phyloP scores from a whole-genome alignment of 208 protist genomes.

The Leishmania gerbilli region DNA sequence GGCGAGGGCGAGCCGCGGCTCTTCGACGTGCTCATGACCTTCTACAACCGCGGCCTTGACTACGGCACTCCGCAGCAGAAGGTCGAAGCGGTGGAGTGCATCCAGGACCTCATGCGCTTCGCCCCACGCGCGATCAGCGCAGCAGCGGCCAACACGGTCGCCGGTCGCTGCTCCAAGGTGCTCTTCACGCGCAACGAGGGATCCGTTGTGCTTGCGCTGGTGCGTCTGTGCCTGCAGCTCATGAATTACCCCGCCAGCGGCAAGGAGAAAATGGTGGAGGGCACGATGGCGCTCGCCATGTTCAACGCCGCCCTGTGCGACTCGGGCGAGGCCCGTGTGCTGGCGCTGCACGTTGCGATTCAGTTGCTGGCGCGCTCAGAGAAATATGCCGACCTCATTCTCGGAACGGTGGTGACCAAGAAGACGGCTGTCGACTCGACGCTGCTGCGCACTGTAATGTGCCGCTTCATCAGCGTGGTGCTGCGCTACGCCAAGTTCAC shows the following conservation, averaged over 20 bases:
- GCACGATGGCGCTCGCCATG: constrained; percentile 89
- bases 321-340: constrained; percentile 73
- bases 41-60: constrained; percentile 90
- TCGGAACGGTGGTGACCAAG: constrained; percentile 86
- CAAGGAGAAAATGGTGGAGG: constrained; percentile 92
- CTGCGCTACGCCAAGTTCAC: constrained; percentile 81
- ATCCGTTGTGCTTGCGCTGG: constrained; percentile 80
- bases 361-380: constrained; percentile 77
- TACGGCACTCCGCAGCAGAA: constrained; percentile 87
- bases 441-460: constrained; percentile 86
- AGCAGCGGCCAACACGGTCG: constrained; percentile 74
- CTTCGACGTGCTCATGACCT: constrained; percentile 84
- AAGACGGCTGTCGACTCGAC: constrained; percentile 78
- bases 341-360: constrained; percentile 79
- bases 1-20: constrained; percentile 75
- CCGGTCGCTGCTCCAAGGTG: constrained; percentile 90
- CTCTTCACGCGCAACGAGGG: constrained; percentile 92
- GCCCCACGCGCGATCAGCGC: constrained; percentile 74
- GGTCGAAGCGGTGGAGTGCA: constrained; percentile 89
- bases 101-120: constrained; percentile 84
- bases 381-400: constrained; percentile 87
- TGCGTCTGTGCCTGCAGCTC: constrained; percentile 83
- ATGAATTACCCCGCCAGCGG: constrained; percentile 80
- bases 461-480: constrained; percentile 88
- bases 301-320: constrained; percentile 91